These are phyloP conservation scores for Hura crepitans DNA, from an alignment of 441 rosid species.

Conservation along the genomic window DNA sequence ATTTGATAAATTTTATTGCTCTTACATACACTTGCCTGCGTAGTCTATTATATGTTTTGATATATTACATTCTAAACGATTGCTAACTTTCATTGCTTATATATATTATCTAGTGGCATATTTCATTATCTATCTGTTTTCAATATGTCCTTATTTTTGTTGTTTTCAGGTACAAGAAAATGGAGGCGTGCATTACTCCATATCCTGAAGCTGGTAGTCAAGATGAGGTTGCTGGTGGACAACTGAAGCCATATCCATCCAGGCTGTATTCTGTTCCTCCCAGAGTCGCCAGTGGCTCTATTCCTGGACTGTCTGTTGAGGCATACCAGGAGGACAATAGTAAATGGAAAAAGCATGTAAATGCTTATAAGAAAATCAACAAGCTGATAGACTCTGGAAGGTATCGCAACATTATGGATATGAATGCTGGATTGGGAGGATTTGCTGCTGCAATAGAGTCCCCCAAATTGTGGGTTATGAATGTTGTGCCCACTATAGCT, in stretches of 20 bases:
- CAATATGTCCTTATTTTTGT: slow-evolving; percentile 13
- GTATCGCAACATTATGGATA: slow-evolving; percentile 87
- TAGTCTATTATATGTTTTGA: neutral
- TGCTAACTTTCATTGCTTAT: neutral
- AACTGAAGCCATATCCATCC: slow-evolving; percentile 67
- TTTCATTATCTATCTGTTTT: neutral
- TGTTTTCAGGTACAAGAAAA: slow-evolving; percentile 59
- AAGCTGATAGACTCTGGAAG: slow-evolving; percentile 67
- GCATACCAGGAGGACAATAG: slow-evolving; percentile 63
- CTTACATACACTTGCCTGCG: neutral
- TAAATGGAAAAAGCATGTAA: slow-evolving; percentile 78
- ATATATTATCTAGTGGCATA: neutral
- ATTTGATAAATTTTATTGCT: slow-evolving; percentile 6
- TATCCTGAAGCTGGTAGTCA: slow-evolving; percentile 55
- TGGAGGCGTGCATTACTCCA: slow-evolving; percentile 68
- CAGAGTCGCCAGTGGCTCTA: slow-evolving; percentile 56
- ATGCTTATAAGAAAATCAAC: slow-evolving; percentile 64
- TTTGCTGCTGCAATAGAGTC: slow-evolving; percentile 88
- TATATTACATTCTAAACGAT: neutral
- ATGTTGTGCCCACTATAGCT: slow-evolving; percentile 73
- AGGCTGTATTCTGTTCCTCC: slow-evolving; percentile 82
- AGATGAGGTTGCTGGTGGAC: slow-evolving; percentile 65
- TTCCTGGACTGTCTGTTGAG: slow-evolving; percentile 59
- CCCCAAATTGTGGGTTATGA: slow-evolving; percentile 93
- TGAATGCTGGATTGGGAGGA: slow-evolving; percentile 95